phyloP scores from a whole-genome alignment of 257 asterid species.

The Sherardia arvensis region DNA sequence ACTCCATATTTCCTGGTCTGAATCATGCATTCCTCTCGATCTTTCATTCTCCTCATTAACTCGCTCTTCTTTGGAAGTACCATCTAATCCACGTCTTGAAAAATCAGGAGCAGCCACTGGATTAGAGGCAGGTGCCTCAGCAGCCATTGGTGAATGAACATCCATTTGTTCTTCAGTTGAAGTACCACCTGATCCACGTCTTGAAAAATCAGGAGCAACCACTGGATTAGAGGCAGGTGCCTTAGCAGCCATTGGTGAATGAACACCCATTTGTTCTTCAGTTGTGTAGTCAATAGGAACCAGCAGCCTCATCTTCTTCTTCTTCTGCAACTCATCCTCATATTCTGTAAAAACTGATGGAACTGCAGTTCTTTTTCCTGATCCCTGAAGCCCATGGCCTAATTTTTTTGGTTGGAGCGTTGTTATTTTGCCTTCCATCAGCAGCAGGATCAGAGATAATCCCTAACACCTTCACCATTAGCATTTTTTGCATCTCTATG shows the following conservation, averaged over 20 bases:
- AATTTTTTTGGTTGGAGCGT: constrained; percentile 61
- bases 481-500: constrained; percentile 48
- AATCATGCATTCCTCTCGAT: constrained; percentile 60
- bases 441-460: constrained; percentile 31
- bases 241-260: constrained; percentile 49
- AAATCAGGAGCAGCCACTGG: constrained; percentile 58
- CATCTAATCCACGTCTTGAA: constrained; percentile 53
- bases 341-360: constrained; percentile 85
- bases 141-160: constrained; percentile 41
- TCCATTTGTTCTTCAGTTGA: constrained; percentile 73
- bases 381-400: constrained; percentile 85
- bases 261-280: constrained; percentile 62
- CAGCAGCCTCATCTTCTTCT: constrained; percentile 94
- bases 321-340: constrained; percentile 90
- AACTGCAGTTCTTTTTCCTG: constrained; percentile 82
- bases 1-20: too few species aligned
- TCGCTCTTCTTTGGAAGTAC: constrained; percentile 58
- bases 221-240: constrained; percentile 43
- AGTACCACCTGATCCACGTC: constrained; percentile 47
- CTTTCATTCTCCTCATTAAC: constrained; percentile 57
- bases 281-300: constrained; percentile 97
- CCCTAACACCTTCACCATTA: constrained; percentile 34
- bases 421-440: constrained; percentile 45
- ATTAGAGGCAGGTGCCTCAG: constrained; percentile 50
- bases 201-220: constrained; percentile 62